Conservation (phyloP, 495 filamentous ascomycete genomes). For the Xylaria bambusicola region DNA sequence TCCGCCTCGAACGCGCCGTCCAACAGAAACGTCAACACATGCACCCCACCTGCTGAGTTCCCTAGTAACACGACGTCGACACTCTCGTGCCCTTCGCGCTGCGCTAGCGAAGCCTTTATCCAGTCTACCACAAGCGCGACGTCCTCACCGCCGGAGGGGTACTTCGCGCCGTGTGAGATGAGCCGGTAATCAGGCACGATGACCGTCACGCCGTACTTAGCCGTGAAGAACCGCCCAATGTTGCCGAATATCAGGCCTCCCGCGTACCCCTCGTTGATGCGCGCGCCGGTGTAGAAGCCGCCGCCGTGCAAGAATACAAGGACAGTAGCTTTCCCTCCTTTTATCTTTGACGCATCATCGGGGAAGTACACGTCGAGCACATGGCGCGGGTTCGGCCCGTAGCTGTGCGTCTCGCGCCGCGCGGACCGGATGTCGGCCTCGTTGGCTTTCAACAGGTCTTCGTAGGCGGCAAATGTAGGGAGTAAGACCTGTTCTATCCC, state of each 20-base stretch:
- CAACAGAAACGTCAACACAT: constrained; percentile 41
- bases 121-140: constrained; percentile 40
- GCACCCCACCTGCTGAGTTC: constrained; percentile 48
- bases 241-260: constrained; percentile 40
- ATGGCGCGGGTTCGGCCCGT: constrained; percentile 40
- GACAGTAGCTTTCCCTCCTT: constrained; percentile 25
- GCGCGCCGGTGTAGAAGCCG: constrained; percentile 39
- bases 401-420: constrained; percentile 32
- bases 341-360: background rate
- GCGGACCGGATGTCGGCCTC: constrained; percentile 38
- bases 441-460: constrained; percentile 35
- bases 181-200: constrained; percentile 45
- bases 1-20: constrained; percentile 29
- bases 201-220: constrained; percentile 36
- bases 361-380: constrained; percentile 45
- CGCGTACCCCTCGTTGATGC: constrained; percentile 30
- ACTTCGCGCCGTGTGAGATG: constrained; percentile 40
- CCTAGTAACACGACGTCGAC: constrained; percentile 44
- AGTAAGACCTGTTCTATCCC: constrained; percentile 33
- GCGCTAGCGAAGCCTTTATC: constrained; percentile 25
- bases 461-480: constrained; percentile 42
- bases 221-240: constrained; percentile 46
- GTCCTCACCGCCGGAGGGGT: constrained; percentile 44
- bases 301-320: constrained; percentile 49
- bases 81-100: constrained; percentile 24